A percentile compares a stretch with the other conserved stretches of the same genome.
phyloP scores from a whole-genome alignment of 2,329 filamentous ascomycete genomes.

The Tolypocladium pustulatum region DNA sequence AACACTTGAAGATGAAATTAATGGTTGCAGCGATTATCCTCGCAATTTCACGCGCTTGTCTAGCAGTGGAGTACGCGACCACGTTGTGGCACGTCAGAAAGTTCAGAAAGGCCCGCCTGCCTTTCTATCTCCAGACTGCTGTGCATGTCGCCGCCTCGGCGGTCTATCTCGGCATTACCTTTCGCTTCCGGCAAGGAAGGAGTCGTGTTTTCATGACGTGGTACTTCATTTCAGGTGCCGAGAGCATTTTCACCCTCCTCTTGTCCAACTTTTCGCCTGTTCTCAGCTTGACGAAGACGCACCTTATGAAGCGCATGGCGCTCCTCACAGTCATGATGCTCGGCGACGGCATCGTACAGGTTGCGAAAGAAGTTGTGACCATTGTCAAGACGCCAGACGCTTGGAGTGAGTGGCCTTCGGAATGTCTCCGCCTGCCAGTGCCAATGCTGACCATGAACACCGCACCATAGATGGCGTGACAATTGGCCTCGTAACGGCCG shows the following conservation, averaged over 20 bases:
- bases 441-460: conserved; percentile 4
- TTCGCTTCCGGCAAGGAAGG: conserved; percentile 21
- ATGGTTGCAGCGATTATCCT: conserved; percentile 29
- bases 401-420: conserved; percentile 21
- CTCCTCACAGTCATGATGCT: conserved; percentile 56
- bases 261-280: conserved; percentile 44
- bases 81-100: conserved; percentile 31
- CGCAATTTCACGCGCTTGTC: conserved; percentile 39
- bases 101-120: conserved; percentile 24
- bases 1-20: too few relatives aligned
- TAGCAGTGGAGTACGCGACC: conserved; percentile 43
- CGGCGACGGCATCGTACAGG: conserved; percentile 54
- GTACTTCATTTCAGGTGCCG: conserved; percentile 44
- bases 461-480: conserved; percentile 19
- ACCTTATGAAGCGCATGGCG: conserved; percentile 53
- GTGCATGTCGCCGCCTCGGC: conserved; percentile 22
- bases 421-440: rapidly evolving
- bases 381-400: conserved; percentile 29
- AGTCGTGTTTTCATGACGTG: conserved; percentile 29
- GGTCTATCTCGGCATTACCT: conserved; percentile 31
- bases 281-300: conserved; percentile 50
- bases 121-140: conserved; percentile 23
- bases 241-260: conserved; percentile 39
- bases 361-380: conserved; percentile 39
- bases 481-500: conserved; percentile 29